Conservation (phyloP, 2,329 filamentous ascomycete species). For the Aspergillus sp. region DNA sequence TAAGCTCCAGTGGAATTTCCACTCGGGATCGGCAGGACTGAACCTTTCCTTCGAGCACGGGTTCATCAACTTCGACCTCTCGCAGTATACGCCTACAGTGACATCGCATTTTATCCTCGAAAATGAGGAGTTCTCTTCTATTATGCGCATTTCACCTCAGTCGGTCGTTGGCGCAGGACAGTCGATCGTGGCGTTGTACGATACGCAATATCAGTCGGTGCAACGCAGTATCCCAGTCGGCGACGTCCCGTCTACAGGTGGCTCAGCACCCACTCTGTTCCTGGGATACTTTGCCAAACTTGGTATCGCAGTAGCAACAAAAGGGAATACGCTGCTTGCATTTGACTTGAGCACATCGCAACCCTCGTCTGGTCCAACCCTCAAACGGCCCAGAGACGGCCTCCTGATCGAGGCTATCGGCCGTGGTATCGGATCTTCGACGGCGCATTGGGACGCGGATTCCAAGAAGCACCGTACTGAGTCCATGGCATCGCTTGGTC, state of each 20-base stretch:
- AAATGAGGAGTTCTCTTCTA: conserved; percentile 31
- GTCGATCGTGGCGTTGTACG: conserved; percentile 38
- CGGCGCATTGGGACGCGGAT: conserved; percentile 20
- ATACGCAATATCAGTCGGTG: conserved; percentile 40
- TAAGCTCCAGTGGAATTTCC: conserved; percentile 32
- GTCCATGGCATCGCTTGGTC: conserved; percentile 22
- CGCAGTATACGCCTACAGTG: conserved; percentile 33
- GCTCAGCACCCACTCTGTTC: conserved; percentile 24
- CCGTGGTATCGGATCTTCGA: conserved; percentile 30
- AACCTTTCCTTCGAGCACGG: conserved; percentile 33
- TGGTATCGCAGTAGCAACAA: conserved; percentile 34
- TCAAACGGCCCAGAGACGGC: conserved; percentile 34
- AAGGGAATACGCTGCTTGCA: conserved; percentile 35
- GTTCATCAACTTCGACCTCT: conserved; percentile 36
- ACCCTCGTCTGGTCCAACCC: conserved; percentile 18
- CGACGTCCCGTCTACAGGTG: conserved; percentile 20
- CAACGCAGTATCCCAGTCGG: conserved; percentile 33
- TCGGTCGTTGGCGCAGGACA: conserved; percentile 35
- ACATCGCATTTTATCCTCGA: conserved; percentile 32
- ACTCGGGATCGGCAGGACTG: conserved; percentile 31
- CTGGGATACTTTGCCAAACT: conserved; percentile 39
- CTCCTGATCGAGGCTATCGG: conserved; percentile 37
- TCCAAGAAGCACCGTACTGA: conserved; percentile 25
- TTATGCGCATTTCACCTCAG: conserved; percentile 37
- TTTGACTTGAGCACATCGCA: conserved; percentile 35